Percentiles rank a stretch among this genome's conserved stretches.
These are phyloP conservation scores for Mucor ambiguus DNA, from an alignment of 371 early-diverging fungal species.

Conservation along the genomic window DNA sequence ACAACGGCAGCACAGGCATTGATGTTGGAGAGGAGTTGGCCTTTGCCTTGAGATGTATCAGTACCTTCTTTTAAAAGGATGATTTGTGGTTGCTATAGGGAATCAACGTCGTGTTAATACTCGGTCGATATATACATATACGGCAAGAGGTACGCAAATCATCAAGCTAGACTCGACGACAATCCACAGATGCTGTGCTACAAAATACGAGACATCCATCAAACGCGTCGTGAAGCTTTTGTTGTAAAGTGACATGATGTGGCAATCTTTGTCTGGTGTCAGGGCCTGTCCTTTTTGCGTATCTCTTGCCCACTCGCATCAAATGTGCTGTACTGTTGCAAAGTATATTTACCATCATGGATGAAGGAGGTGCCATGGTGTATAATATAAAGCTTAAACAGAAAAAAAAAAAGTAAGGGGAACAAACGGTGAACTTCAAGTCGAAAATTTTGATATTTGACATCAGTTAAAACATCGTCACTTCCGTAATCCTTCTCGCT, in stretches of 20 bases:
- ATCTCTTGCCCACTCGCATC: background rate
- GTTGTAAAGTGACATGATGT: background rate
- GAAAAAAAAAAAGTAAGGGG: background rate
- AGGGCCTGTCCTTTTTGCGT: background rate
- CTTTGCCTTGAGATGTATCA: conserved; percentile 98
- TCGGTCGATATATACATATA: background rate
- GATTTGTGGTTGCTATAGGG: conserved; percentile 94
- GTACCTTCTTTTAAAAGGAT: conserved; percentile 99
- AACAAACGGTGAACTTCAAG: conserved; percentile 7
- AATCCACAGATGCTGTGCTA: background rate
- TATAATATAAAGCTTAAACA: background rate
- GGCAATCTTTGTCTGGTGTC: background rate
- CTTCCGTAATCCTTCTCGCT: background rate
- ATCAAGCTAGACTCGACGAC: background rate
- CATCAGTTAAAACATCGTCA: conserved; percentile 6
- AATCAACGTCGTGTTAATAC: background rate
- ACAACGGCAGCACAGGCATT: conserved; percentile 95
- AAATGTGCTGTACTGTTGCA: background rate
- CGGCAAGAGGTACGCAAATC: background rate
- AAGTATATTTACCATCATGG: conserved; percentile 17
- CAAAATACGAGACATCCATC: background rate
- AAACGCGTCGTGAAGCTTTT: background rate
- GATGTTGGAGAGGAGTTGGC: conserved; percentile 98
- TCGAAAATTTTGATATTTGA: conserved; percentile 11
- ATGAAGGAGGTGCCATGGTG: conserved; percentile 18